Evolutionary conservation across 148 eudicot genomes (phyloP).

Genomic region (Fallopia convolvulus): DNA sequence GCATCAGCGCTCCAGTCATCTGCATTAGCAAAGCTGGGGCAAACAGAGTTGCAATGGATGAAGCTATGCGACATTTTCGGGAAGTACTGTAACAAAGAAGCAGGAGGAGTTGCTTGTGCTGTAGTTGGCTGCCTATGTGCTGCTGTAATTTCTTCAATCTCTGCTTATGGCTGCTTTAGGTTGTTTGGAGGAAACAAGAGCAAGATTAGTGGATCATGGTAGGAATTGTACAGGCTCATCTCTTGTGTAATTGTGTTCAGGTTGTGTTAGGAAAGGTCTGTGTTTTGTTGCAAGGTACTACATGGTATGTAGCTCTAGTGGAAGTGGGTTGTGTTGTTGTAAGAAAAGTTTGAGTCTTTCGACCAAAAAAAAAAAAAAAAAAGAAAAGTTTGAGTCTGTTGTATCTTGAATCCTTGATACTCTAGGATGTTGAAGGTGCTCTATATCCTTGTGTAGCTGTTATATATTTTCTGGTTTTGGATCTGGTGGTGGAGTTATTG

Average conservation of each 20-base stretch:
- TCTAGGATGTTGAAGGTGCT: neutral
- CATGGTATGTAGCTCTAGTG: neutral
- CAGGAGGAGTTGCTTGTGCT: slow-evolving; percentile 63
- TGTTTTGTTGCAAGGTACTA: neutral
- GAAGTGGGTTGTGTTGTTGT: neutral
- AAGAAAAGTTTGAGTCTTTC: neutral
- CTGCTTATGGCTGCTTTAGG: slow-evolving; percentile 81
- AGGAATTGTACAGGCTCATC: neutral
- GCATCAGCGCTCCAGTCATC: slow-evolving; percentile 67
- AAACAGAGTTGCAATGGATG: slow-evolving; percentile 88
- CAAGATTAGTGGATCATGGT: slow-evolving; percentile 21
- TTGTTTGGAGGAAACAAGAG: slow-evolving; percentile 62
- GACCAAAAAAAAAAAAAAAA: too few relatives aligned
- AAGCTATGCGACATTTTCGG: slow-evolving; percentile 54
- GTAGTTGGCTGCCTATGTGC: slow-evolving; percentile 40
- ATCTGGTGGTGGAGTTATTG: too few relatives aligned
- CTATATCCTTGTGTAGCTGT: neutral
- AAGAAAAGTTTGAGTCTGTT: neutral
- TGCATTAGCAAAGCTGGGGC: slow-evolving; percentile 53
- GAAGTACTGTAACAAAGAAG: slow-evolving; percentile 70
- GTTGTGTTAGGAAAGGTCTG: neutral
- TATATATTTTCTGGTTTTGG: too few relatives aligned
- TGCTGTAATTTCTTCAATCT: slow-evolving; percentile 52
- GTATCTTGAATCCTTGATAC: neutral
- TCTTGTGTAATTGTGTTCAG: neutral